Conservation (phyloP, 768 basidiomycete genomes). For the Boletus tomentosulus region DNA sequence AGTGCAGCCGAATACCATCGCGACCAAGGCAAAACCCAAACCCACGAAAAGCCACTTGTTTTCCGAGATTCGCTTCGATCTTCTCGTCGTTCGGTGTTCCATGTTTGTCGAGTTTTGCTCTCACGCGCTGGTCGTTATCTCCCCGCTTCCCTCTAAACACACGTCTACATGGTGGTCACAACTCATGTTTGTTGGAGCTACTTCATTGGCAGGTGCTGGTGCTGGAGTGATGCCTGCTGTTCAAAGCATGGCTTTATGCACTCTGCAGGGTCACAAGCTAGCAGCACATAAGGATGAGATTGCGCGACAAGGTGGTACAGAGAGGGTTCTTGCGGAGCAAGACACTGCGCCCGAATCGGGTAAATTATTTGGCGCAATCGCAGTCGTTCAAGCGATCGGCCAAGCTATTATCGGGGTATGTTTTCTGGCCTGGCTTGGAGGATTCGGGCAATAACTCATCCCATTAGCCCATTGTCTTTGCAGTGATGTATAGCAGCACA, state of each 20-base stretch:
- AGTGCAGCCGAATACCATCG: constrained; percentile 1
- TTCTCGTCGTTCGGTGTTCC: constrained; percentile 58
- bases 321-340: constrained; percentile 3
- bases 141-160: constrained; percentile 40
- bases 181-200: constrained; percentile 51
- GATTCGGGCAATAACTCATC: constrained; percentile 8
- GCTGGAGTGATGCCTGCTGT: constrained; percentile 65
- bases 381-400: constrained; percentile 60
- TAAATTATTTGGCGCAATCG: constrained; percentile 66
- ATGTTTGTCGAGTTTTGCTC: constrained; percentile 65
- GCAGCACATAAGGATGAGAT: constrained; percentile 34
- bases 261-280: constrained; percentile 38
- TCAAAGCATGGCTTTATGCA: constrained; percentile 70
- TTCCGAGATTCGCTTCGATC: constrained; percentile 65
- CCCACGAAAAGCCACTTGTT: constrained; percentile 49
- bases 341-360: constrained; percentile 42
- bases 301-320: constrained; percentile 15
- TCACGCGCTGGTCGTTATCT: constrained; percentile 55
- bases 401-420: constrained; percentile 55
- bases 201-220: constrained; percentile 60
- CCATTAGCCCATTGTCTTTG: constrained; percentile 64
- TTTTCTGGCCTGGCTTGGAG: constrained; percentile 1
- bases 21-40: constrained; percentile 36
- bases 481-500: constrained; percentile 58
- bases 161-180: constrained; percentile 29